Base-by-base conservation (phyloP, 1,284 basidiomycete genomes). In the Fomitopsis palustris region DNA sequence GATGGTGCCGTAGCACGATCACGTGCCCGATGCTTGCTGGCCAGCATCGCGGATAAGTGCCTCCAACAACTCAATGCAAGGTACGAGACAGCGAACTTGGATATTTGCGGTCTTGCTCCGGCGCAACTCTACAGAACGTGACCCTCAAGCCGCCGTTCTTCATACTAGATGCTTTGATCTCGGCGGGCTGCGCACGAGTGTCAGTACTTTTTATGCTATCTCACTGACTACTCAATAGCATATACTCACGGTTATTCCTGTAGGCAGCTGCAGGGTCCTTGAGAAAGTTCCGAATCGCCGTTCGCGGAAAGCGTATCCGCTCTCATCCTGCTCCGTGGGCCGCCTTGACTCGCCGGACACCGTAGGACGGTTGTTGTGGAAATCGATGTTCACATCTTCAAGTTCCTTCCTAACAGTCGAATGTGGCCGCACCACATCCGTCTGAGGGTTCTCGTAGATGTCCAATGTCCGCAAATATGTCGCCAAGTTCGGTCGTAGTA, bases 351-450 rank as follows among this genome's bases (percentile, higher is more conserved):
- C 76, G 1, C 76, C 80, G 21, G 75, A 75, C 47, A 82, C 52
- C 41, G 63, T 75, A 25, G 81, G 69, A n/a, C 71, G 70, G 53
- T 76, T 70, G 37, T 77, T 71, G 47, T 76, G 69, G 27, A 79
- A 62, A 37, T 81, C 77, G 37, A 81, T 75, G 53, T 56, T 56
- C 47, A 82, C 71, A 21, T 79, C 66, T 6, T n/a, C n/a, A n/a
- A n/a, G n/a, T n/a, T 78, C 73, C 21, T 75, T 72, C 65, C 70
- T 75, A 54, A 82, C 10, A 64, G 54, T 82, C 80, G 52, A 82
- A 80, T 0, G 72, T 70, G 16, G 80, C 81, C 0, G 75, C 76
- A 82, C 74, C 0, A 64, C 60, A 57, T 79, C 80, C 16, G 60
- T 69, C 1, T 75, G 68, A 2, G 59, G 29, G 55, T 76, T 67